phyloP scores from a whole-genome alignment of 805 yeast genomes.

The Saccharomycopsis fermentans region DNA sequence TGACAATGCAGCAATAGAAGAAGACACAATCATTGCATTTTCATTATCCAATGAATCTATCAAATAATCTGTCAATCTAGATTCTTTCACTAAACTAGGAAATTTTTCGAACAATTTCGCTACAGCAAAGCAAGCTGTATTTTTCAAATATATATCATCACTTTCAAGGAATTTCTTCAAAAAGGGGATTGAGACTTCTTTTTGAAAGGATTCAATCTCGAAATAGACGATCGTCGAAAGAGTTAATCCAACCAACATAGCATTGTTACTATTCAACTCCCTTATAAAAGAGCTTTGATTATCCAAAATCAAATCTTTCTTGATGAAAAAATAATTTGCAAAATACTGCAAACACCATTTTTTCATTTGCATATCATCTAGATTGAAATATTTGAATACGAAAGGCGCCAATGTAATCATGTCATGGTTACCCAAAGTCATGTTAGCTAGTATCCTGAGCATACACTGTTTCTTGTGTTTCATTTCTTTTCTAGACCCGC shows the following conservation, averaged over 20 bases:
- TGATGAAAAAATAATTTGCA: constrained; percentile 46
- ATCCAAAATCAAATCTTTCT: constrained; percentile 44
- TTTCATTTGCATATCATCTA: constrained; percentile 59
- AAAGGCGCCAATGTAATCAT: constrained; percentile 60
- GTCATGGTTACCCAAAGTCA: constrained; percentile 75
- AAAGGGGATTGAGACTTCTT: constrained; percentile 25
- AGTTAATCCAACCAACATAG: constrained; percentile 39
- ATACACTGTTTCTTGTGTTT: constrained; percentile 39
- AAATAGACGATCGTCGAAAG: constrained; percentile 55
- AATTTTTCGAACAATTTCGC: constrained; percentile 56
- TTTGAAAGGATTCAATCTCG: constrained; percentile 37
- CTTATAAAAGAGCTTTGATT: constrained; percentile 45
- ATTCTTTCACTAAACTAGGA: constrained; percentile 33
- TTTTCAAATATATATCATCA: constrained; percentile 55
- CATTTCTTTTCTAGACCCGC: constrained; percentile 1
- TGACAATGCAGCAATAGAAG: constrained; percentile 58
- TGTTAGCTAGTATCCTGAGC: constrained; percentile 70
- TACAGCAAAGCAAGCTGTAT: constrained; percentile 59
- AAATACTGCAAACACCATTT: constrained; percentile 63
- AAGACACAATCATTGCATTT: constrained; percentile 52
- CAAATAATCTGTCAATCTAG: constrained; percentile 37
- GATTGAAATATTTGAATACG: constrained; percentile 41
- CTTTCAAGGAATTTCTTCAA: constrained; percentile 27
- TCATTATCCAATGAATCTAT: constrained; percentile 47
- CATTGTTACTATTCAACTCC: constrained; percentile 38